Base-by-base conservation (phyloP, 208 protist species). In the Blechomonas ayalai region DNA sequence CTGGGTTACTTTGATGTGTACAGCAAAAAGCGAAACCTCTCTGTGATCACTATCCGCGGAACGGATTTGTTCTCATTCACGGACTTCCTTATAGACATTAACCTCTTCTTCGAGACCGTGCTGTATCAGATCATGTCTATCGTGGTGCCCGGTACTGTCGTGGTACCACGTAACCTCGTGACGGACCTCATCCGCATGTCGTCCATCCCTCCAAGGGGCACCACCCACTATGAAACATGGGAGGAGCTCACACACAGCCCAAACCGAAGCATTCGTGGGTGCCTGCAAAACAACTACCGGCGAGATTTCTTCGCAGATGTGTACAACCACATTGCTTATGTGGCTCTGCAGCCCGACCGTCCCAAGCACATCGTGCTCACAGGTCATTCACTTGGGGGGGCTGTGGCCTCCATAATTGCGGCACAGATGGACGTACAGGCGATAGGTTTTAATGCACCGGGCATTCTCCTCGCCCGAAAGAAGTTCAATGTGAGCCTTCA, bases 381-480 rank as follows among this genome's bases (percentile, higher is more conserved):
- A 10, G 83, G 83, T 1, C 83, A 92, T 62, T 92, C 83, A 2
- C 61, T 92, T 22, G 83, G 79, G 18, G 83, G 83, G 9, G 59
- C 69, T 16, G 62, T 89, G 15, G 78, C 76, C 10, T 49, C 75
- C 6, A 84, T 92, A 55, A 61, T 92, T 32, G 83, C 59, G 8
- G 52, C 76, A 4, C 57, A 66, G 43, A 62, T 82, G 52, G 58
- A 65, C 15, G 54, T 92, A 43, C 49, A 82, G 34, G 76, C 76
- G 33, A 74, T 92, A 7, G 45, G 62, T 25, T 89, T 92, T 52
- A 75, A 61, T 44, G 63, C 71, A 7, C 83, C 83, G 8, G 79
- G 83, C 23, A 71, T 92, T 19, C 37, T 67, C 6, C 54, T 84
- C 15, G 54, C 64, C 6, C 82, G 67, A 7, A 70, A 77, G 32